phyloP scores from a whole-genome alignment of 2,329 filamentous ascomycete genomes.

The Cytospora schulzeri region DNA sequence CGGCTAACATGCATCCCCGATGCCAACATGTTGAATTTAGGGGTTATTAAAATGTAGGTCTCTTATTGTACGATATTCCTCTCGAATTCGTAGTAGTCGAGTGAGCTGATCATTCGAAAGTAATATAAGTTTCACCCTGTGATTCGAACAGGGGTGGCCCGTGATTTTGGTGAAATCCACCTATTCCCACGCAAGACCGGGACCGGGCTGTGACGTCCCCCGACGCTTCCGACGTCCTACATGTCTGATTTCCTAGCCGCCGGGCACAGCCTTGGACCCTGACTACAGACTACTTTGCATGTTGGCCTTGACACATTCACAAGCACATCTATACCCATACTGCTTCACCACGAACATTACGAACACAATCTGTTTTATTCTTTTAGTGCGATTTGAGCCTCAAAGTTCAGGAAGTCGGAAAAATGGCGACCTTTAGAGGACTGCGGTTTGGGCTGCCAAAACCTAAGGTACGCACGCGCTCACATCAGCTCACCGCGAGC shows the following conservation, averaged over 20 bases:
- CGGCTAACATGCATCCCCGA: neutral
- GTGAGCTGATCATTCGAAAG: neutral
- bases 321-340: conserved; percentile 3
- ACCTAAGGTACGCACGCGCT: conserved; percentile 24
- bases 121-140: neutral
- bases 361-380: neutral
- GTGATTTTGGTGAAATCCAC: neutral
- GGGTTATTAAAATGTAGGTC: neutral
- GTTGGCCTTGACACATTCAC: too few species aligned
- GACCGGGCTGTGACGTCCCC: conserved; percentile 9
- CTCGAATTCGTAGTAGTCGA: neutral
- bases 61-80: neutral
- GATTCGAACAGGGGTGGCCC: neutral
- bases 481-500: neutral
- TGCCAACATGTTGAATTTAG: neutral
- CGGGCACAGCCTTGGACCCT: conserved; percentile 2
- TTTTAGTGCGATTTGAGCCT: neutral
- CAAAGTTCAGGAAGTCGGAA: neutral
- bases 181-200: neutral
- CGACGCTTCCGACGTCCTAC: conserved; percentile 6
- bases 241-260: conserved; percentile 5
- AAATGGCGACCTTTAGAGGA: conserved; percentile 19
- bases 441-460: conserved; percentile 23
- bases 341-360: neutral
- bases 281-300: conserved; percentile 6